Evolutionary conservation across 2,329 filamentous ascomycete genomes (phyloP), one percentile per base, ranked within the genome.

Genomic region (Myriosclerotinia duriaeana): DNA sequence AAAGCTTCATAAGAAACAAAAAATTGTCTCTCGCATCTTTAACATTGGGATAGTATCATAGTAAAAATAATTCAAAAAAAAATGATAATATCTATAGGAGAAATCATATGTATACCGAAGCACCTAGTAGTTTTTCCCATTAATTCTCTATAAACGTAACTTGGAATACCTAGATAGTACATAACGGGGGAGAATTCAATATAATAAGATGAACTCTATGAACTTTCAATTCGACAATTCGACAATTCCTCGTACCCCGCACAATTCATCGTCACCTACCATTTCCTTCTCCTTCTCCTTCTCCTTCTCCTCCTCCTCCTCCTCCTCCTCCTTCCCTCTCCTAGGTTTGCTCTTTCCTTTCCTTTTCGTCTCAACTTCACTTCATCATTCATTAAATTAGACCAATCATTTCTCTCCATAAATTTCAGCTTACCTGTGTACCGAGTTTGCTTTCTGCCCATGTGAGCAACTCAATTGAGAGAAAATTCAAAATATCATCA

Each of bases 291-390:
- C n/a, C n/a, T n/a, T n/a, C n/a, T n/a, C n/a, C n/a, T 38, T 17
- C 34, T 54, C 5, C 5, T 34, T 5, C 30, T 34, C 30, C 30
- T 34, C 30, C 30, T 34, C 30, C 30, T 34, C 30, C 5, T 34
- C 6, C 30, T 34, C 30, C 6, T 34, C 5, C 4, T 34, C 30
- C 30, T 34, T 34, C 30, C 30, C 30, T 26, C 26, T 26, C 26
- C 30, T 34, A n/a, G n/a, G n/a, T n/a, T 34, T 6, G 30, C 30
- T 44, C 22, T 14, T 44, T 30, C 17, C 38, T 22, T 40, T 34
- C 58, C 14, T 40, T 38, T 42, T 12, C 58, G 5, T 40, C 58
- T 26, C 58, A 61, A 40, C 44, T 61, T 61, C 58, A 38, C 58
- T 38, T 26, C 14, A n/a, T 20, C 14, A 38, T 26, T 22, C 26